phyloP scores from a whole-genome alignment of 228 moss, liverwort and hornwort species.

The Sphagnum fallax region DNA sequence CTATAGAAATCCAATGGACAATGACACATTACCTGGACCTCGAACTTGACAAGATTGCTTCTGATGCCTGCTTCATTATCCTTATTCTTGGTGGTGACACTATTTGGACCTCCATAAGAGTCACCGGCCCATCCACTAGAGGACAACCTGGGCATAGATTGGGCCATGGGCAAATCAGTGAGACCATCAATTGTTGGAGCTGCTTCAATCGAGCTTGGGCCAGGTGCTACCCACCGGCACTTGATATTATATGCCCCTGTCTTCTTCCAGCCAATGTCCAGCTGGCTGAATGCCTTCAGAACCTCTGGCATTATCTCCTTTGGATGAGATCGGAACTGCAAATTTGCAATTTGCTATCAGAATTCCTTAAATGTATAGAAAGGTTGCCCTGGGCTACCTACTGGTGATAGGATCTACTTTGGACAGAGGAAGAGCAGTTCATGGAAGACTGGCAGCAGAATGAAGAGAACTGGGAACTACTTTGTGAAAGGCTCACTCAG shows the following conservation, averaged over 20 bases:
- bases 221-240: constrained; percentile 78
- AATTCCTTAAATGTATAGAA: not conserved
- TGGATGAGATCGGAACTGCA: constrained; percentile 60
- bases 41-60: constrained; percentile 78
- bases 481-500: too few relatives aligned
- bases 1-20: not conserved
- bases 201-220: constrained; percentile 16
- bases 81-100: constrained; percentile 40
- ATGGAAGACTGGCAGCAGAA: not conserved
- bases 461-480: too few relatives aligned
- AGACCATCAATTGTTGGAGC: constrained; percentile 38
- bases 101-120: constrained; percentile 25
- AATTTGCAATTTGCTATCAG: not conserved
- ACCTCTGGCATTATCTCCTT: constrained; percentile 60
- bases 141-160: constrained; percentile 42
- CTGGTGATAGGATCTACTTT: constrained; percentile 11
- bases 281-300: constrained; percentile 33
- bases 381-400: constrained; percentile 5
- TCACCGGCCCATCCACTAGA: constrained; percentile 43
- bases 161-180: constrained; percentile 62
- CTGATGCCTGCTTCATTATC: constrained; percentile 68
- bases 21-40: constrained; percentile 53
- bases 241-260: constrained; percentile 68
- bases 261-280: constrained; percentile 78
- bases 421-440: not conserved